Evolutionary conservation across 2,329 filamentous ascomycete species (phyloP), one percentile per base, ranked within the genome.

Genomic region (Elsinoe fawcettii): DNA sequence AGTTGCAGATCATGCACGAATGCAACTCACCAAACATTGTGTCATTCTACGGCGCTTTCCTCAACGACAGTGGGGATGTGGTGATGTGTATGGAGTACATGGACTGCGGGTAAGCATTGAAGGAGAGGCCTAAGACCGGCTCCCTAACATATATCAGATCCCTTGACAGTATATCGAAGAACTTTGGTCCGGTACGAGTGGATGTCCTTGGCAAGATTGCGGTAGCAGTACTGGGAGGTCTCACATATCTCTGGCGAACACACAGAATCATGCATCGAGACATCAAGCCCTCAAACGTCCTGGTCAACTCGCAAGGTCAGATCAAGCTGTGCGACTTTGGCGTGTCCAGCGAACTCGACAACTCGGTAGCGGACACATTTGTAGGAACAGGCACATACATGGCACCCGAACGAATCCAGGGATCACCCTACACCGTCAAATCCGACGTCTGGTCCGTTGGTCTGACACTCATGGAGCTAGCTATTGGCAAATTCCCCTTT

Each of bases 71-170:
- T 61, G 92, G 95, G 69, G 93, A 99, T 75, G 95, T 99, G 59
- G 95, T 97, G 65, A 92, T 99, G 86, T 99, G 93, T 73, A 99
- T 99, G 93, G 93, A 99, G 72, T 97, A 99, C 71, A 96, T 96
- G 90, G 93, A 99, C 73, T 90, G 92, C 70, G 93, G 93, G 93
- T 97, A 80, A 73, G 88, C 22, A 9, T 39, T 8, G 14, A 9
- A 37, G 22, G 22, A 59, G 44, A 57, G 55, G 43, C 30, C 16
- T n/a, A n/a, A 41, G 34, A 37, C 18, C n/a, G 39, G 49, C 65
- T 22, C 32, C 55, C 12, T 39, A 32, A 53, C 32, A 8, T 41
- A 1, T 53, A 58, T 61, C 70, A 96, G 93, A 54, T 88, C 93
- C 25, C 84, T 99, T 53, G 93, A 99, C 73, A 84, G 88, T 63